These are phyloP conservation scores for Monosiga brevicollis DNA, from an alignment of 78 protist species.

Conservation along the genomic window DNA sequence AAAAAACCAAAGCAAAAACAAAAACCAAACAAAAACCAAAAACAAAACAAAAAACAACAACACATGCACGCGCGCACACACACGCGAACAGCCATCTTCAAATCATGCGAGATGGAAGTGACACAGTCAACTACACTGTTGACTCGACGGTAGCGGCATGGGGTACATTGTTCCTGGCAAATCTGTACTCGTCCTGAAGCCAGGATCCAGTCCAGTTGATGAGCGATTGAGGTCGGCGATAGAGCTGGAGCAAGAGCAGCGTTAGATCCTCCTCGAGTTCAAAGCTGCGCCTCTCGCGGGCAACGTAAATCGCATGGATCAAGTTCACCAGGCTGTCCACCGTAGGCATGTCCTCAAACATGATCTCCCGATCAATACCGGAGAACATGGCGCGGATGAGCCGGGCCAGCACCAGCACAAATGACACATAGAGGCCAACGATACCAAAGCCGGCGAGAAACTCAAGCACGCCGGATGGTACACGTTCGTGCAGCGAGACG, in stretches of 20 bases:
- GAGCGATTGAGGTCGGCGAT: slow-evolving; percentile 14
- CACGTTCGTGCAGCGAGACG: too few relatives aligned
- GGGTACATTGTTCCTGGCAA: too few relatives aligned
- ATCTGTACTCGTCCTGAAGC: not conserved
- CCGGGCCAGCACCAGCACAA: slow-evolving; percentile 55
- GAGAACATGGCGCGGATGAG: slow-evolving; percentile 46
- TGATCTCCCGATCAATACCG: slow-evolving; percentile 18
- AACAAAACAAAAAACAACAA: too few relatives aligned
- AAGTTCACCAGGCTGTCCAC: slow-evolving; percentile 27
- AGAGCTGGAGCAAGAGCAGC: not conserved
- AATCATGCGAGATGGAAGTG: too few relatives aligned
- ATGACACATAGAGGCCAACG: slow-evolving; percentile 54
- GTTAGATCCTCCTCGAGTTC: slow-evolving; percentile 14
- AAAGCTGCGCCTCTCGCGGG: not conserved
- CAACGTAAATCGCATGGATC: slow-evolving; percentile 10
- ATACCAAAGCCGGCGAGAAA: slow-evolving; percentile 26
- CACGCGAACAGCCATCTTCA: too few relatives aligned
- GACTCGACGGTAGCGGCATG: too few relatives aligned
- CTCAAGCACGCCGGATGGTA: not conserved
- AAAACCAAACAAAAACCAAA: too few relatives aligned
- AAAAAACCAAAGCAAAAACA: too few relatives aligned
- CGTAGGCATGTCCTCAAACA: slow-evolving; percentile 35
- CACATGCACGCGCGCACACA: too few relatives aligned
- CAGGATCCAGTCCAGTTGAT: not conserved
- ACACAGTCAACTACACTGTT: too few relatives aligned